Evolutionary conservation across 2,329 filamentous ascomycete species (phyloP).

Genomic region (Scedosporium apiospermum): DNA sequence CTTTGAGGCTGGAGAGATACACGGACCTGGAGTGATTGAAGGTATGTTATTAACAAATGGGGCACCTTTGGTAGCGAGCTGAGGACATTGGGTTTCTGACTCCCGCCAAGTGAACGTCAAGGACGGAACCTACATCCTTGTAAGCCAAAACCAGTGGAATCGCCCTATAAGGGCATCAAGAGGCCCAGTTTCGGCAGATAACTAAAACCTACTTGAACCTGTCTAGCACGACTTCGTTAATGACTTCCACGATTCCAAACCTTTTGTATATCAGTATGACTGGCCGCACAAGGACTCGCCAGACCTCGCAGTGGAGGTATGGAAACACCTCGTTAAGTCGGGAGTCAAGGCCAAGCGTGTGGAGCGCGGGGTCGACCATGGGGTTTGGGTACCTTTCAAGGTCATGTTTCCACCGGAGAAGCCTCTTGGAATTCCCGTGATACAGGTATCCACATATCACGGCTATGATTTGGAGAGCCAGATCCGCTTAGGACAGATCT

Average conservation of each 20-base stretch:
- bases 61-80: not conserved
- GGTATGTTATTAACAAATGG: not conserved
- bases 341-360: constrained; percentile 1
- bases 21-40: not conserved
- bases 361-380: not conserved
- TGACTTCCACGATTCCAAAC: constrained; percentile 1
- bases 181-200: not conserved
- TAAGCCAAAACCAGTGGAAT: not conserved
- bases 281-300: constrained; percentile 1
- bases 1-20: constrained; percentile 1
- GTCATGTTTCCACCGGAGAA: not conserved
- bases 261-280: constrained; percentile 1
- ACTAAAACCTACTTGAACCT: not conserved
- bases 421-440: not conserved
- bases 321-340: not conserved
- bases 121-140: not conserved
- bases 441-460: not conserved
- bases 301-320: not conserved
- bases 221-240: not conserved
- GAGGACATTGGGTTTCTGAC: not conserved
- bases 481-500: not conserved
- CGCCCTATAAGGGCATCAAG: not conserved
- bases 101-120: not conserved
- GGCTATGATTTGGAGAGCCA: constrained; percentile 1
- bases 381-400: constrained; percentile 1